A percentile compares a stretch with the other conserved stretches of the same genome.
phyloP scores from a whole-genome alignment of 1,284 basidiomycete genomes.

The Ustilago esculenta region DNA sequence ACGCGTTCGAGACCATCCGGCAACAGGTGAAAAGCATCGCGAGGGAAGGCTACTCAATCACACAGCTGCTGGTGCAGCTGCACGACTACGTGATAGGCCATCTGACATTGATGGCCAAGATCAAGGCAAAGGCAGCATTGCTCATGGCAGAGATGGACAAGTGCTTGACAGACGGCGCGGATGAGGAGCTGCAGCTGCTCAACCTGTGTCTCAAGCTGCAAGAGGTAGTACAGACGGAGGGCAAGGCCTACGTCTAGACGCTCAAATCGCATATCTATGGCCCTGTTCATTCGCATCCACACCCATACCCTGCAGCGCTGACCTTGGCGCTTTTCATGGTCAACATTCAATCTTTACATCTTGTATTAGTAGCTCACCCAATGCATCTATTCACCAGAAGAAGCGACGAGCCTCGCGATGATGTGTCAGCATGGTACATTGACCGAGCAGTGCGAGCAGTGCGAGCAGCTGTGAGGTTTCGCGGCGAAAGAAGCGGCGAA shows the following conservation, averaged over 20 bases:
- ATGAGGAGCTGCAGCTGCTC: constrained; percentile 94
- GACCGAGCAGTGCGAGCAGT: no score
- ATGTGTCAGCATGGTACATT: no score
- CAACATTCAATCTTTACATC: background rate
- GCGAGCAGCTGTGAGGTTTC: no score
- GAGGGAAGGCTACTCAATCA: constrained; percentile 89
- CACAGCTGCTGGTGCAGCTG: constrained; percentile 89
- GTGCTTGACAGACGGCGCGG: constrained; percentile 93
- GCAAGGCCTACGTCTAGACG: constrained; percentile 37
- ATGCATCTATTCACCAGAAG: background rate
- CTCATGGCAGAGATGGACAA: constrained; percentile 95
- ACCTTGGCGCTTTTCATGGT: no score
- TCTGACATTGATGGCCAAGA: constrained; percentile 79
- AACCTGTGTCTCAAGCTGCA: constrained; percentile 81
- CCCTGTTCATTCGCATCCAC: no score
- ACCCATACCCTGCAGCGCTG: no score
- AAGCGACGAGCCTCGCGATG: background rate
- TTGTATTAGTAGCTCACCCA: constrained; percentile 21
- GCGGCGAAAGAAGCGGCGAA: no score
- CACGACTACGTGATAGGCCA: constrained; percentile 90
- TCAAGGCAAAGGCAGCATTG: constrained; percentile 84
- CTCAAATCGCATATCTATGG: no score
- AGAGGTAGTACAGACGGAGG: constrained; percentile 38
- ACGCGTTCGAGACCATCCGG: constrained; percentile 78
- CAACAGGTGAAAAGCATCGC: constrained; percentile 79